A percentile compares a stretch with the other conserved stretches of the same genome.
Conservation (phyloP, 768 basidiomycete species). For the Mycena crocata region DNA sequence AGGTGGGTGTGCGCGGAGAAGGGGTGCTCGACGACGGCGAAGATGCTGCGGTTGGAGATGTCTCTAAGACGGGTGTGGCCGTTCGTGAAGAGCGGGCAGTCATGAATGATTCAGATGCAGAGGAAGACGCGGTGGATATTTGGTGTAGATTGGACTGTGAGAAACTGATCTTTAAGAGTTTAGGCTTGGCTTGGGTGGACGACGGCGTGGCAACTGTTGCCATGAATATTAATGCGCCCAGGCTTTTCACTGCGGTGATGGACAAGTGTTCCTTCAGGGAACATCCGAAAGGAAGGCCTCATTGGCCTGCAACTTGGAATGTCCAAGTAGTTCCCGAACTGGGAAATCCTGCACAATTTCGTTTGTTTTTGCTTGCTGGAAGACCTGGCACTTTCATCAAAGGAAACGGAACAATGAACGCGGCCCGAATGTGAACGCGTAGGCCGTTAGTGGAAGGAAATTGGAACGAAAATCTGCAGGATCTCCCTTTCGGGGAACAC, state of each 20-base stretch:
- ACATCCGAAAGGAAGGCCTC: too few species aligned
- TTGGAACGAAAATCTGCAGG: too few species aligned
- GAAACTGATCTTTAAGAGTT: background rate
- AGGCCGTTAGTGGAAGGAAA: too few species aligned
- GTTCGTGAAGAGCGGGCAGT: conserved; percentile 14
- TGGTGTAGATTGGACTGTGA: background rate
- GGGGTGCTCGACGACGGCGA: conserved; percentile 5
- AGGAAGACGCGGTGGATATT: background rate
- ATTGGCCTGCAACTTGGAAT: too few species aligned
- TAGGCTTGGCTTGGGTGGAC: background rate
- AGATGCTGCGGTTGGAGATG: background rate
- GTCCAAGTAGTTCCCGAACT: too few species aligned
- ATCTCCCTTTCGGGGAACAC: too few species aligned
- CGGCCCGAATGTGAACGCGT: too few species aligned
- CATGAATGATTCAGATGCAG: conserved; percentile 20
- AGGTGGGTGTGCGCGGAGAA: conserved; percentile 17
- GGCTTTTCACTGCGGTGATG: background rate
- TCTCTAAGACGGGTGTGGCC: background rate
- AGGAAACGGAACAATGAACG: too few species aligned
- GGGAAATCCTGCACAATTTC: too few species aligned
- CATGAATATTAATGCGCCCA: conserved; percentile 10
- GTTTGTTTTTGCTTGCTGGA: too few species aligned
- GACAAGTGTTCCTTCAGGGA: too few species aligned
- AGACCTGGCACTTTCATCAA: too few species aligned
- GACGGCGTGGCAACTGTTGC: conserved; percentile 23